Conservation (phyloP, 164 flowering plant genomes). For the Piper betle region DNA sequence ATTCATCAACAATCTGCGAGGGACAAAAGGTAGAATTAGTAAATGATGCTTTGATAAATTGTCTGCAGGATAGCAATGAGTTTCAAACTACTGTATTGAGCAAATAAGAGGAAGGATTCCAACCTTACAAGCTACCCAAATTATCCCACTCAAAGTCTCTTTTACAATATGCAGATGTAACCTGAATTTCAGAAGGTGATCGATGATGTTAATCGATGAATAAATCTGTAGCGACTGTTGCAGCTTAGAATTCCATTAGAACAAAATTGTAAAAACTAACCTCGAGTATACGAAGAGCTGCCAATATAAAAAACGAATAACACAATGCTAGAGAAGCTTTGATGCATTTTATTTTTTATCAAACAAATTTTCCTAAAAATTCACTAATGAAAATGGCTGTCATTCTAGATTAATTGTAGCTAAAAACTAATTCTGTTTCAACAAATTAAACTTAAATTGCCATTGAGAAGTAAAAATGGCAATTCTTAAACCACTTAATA, state of each 20-base stretch:
- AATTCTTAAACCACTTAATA: too few species aligned
- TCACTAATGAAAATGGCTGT: too few species aligned
- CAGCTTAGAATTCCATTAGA: background rate
- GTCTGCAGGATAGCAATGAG: background rate
- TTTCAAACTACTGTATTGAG: background rate
- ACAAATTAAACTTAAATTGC: too few species aligned
- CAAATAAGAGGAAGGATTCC: background rate
- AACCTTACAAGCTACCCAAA: conserved; percentile 51
- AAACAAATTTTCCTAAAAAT: too few species aligned
- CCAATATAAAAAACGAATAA: background rate
- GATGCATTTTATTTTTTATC: background rate
- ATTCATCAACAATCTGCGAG: conserved; percentile 60
- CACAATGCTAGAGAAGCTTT: background rate
- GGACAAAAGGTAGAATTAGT: background rate
- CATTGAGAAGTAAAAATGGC: too few species aligned
- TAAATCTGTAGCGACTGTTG: background rate
- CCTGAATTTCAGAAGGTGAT: conserved; percentile 23
- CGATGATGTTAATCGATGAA: background rate
- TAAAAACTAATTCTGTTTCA: too few species aligned
- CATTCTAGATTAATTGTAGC: too few species aligned
- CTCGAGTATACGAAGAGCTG: conserved; percentile 83
- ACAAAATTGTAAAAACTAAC: conserved; percentile 22
- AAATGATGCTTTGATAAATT: background rate
- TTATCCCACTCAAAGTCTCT: conserved; percentile 93
- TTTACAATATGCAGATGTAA: conserved; percentile 76